Percentiles rank a stretch among this genome's conserved stretches.
Evolutionary conservation across 331 rosid genomes (phyloP).

Genomic region (Stylosanthes scabra): DNA sequence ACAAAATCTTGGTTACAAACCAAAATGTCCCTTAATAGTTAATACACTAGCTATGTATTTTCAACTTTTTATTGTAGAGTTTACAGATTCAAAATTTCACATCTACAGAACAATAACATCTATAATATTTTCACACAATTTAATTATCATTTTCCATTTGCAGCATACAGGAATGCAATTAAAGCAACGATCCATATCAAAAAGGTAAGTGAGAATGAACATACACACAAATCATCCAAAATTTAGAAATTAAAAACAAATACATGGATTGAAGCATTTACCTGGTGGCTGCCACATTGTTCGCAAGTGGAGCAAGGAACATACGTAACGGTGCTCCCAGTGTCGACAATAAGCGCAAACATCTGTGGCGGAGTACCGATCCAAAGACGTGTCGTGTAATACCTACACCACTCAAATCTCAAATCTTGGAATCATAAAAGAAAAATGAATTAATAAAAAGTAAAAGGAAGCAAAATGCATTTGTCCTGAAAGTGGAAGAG

Average conservation of each 20-base stretch:
- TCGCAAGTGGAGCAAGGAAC: slow-evolving; percentile 93
- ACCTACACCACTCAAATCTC: slow-evolving; percentile 40
- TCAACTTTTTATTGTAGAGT: slow-evolving; percentile 18
- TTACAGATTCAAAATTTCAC: background rate
- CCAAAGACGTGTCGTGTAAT: slow-evolving; percentile 89
- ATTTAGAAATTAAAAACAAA: background rate
- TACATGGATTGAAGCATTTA: slow-evolving; percentile 25
- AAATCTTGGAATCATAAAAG: background rate
- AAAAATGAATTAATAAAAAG: background rate
- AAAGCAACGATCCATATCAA: background rate
- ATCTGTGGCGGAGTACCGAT: slow-evolving; percentile 96
- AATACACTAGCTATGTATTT: background rate
- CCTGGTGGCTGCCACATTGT: slow-evolving; percentile 95
- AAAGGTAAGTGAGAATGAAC: background rate
- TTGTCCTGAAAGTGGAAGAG: background rate
- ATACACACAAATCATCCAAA: slow-evolving; percentile 9
- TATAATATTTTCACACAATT: slow-evolving; percentile 1
- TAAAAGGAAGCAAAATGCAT: background rate
- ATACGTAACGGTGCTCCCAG: slow-evolving; percentile 78
- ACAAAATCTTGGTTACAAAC: slow-evolving; percentile 7
- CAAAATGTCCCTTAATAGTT: slow-evolving; percentile 22
- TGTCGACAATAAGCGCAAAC: slow-evolving; percentile 66
- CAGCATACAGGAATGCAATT: slow-evolving; percentile 1
- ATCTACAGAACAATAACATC: background rate
- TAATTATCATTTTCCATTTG: slow-evolving; percentile 18